Base-by-base conservation (phyloP, 805 yeast species). In the Wickerhamomyces hampshirensis region DNA sequence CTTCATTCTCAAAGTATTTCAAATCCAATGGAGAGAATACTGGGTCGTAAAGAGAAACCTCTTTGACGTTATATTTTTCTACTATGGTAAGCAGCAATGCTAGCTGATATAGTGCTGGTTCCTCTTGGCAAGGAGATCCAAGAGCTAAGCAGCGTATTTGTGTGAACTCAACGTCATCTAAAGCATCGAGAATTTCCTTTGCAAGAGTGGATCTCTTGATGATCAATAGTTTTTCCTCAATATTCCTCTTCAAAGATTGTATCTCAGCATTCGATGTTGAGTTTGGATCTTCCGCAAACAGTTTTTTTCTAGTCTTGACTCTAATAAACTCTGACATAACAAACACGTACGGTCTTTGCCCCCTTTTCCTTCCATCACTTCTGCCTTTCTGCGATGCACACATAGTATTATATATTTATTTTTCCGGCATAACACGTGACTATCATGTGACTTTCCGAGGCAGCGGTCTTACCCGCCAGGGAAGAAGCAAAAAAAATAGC, bases 91-190 rank as follows among this genome's bases (percentile, higher is more conserved):
- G 37, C 18, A 83, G 52, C 32, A 76, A 55, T 1, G 87, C 88
- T 8, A 83, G 52, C 56, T 84, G 95, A 53, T 70, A 82, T 28
- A 75, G 59, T 2, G 91, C 82, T 17, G 73, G 71, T n/a, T 50
- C 55, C 36, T 75, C 80, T 6, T 71, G 71, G 11, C 71, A 56
- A 4, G 86, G 83, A 5, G 77, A 67, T 0, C 94, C 95, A 15
- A 84, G 60, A 0, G 91, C 94, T 21, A 84, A 56, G 48, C 91
- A 84, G 47, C 87, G 62, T 42, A 84, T 67, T 18, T 40, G 46
- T 2, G 35, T 42, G 9, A 63, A 43, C 5, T 34, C 13, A 4
- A 8, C 23, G 3, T 28, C 24, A 4, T 38, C 35, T 6, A 65
- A 33, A 0, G 46, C 30, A 5, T 46, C 35, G 2, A 36, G 18